Evolutionary conservation across 225 moss, liverwort and hornwort genomes (phyloP).

Genomic region (Neckera pumila): DNA sequence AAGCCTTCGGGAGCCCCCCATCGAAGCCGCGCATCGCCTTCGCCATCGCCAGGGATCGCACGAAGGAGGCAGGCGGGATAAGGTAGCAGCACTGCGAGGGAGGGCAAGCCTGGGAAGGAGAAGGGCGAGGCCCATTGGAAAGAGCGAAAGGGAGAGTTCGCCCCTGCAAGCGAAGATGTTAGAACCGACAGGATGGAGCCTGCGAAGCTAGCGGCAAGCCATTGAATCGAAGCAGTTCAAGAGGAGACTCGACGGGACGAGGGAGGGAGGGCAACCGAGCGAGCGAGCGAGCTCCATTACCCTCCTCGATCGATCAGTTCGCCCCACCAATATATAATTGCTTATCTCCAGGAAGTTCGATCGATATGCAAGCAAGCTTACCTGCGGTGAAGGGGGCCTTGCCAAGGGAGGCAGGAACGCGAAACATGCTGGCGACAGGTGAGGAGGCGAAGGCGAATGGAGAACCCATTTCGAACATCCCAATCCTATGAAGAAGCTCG

Average conservation of each 20-base stretch:
- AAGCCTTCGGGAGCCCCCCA: neutral
- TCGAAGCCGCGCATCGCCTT: neutral
- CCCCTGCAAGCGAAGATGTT: neutral
- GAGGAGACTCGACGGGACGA: neutral
- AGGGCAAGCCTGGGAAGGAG: neutral
- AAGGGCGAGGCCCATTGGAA: neutral
- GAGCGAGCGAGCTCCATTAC: neutral
- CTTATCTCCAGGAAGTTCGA: neutral
- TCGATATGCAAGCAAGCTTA: neutral
- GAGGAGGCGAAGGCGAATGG: neutral
- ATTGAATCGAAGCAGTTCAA: neutral
- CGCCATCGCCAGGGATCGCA: neutral
- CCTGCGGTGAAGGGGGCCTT: neutral
- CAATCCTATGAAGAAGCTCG: neutral
- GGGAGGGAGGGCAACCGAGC: neutral
- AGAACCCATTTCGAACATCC: neutral
- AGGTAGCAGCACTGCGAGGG: neutral
- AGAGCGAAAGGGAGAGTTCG: neutral
- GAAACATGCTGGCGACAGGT: neutral
- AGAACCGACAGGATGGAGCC: neutral
- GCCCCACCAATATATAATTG: too few relatives aligned
- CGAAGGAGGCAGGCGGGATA: neutral
- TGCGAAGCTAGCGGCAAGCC: neutral
- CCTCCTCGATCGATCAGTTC: neutral
- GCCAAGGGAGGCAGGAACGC: neutral